These are phyloP conservation scores for Trametopsis cervina DNA, from an alignment of 768 basidiomycete genomes.

Conservation along the genomic window DNA sequence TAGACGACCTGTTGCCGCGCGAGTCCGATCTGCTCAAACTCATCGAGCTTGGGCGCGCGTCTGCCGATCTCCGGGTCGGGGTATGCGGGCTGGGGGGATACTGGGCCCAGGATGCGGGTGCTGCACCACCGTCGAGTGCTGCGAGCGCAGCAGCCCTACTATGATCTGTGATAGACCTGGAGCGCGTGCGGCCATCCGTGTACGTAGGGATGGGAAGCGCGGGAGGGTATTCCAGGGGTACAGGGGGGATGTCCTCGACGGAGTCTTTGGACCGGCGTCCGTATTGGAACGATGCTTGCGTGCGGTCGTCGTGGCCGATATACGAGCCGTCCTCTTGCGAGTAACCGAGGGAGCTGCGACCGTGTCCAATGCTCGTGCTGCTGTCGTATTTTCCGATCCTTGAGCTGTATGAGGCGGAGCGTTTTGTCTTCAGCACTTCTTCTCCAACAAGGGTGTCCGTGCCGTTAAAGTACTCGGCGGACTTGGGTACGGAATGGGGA, in stretches of 20 bases:
- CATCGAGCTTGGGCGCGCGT: neutral
- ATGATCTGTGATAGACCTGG: neutral
- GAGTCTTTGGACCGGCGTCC: constrained; percentile 1
- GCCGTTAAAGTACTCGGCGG: neutral
- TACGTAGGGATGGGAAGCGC: neutral
- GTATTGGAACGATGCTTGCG: neutral
- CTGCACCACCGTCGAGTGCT: constrained; percentile 2
- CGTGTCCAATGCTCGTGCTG: neutral
- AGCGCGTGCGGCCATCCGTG: neutral
- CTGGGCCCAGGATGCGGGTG: neutral
- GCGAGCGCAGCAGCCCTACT: constrained; percentile 8
- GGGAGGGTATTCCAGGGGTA: neutral
- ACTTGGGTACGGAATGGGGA: neutral
- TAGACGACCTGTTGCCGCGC: neutral
- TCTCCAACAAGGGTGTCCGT: neutral
- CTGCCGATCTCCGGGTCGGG: neutral
- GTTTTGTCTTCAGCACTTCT: neutral
- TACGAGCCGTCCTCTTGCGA: neutral
- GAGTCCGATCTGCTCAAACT: neutral
- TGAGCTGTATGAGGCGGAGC: neutral
- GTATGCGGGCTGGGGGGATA: neutral
- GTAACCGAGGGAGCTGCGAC: neutral
- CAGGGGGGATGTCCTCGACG: neutral
- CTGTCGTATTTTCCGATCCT: neutral
- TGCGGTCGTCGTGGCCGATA: constrained; percentile 7